Evolutionary conservation across 495 filamentous ascomycete species (phyloP), one percentile per base, ranked within the genome.

Genomic region (Xylaria bambusicola): DNA sequence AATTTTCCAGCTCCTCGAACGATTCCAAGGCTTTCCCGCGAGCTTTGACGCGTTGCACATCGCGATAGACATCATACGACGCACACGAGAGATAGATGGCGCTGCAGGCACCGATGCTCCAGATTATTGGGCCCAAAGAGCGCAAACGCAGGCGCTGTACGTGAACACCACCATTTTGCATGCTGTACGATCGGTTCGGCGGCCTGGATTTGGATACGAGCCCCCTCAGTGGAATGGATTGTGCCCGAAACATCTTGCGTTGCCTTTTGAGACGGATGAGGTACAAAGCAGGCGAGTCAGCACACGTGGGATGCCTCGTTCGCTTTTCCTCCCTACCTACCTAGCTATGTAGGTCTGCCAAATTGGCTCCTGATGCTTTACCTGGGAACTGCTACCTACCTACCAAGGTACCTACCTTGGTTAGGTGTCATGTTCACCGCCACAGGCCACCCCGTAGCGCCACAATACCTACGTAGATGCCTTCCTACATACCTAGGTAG

Each of bases 81-180:
- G 70, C 70, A 48, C 63, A 66, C 23, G 63, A 63, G 26, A 72
- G 6, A 31, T 67, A 70, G 47, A 73, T 69, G 58, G 60, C 49
- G 31, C 64, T 26, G n/a, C 58, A 57, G 9, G 61, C 56, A 0
- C 55, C 62, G 3, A 73, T 6, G 38, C 61, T 62, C 68, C 68
- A 73, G 3, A 71, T 33, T 10, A 58, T 47, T n/a, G 66, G 66
- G 26, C 58, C 41, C 0, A 73, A 50, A 27, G 70, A 26, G 23
- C 63, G 65, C n/a, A 70, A 60, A 8, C 27, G 53, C n/a, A 24
- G 42, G 10, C 6, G 20, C 24, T 3, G 1, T 29, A 12, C 15
- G n/a, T 46, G 29, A 21, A 3, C 23, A 44, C 17, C 4, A 15
- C 15, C 17, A 46, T 46, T 5, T 5, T 33, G 12, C 23, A 17